Percentiles rank a stretch among this genome's conserved stretches.
Evolutionary conservation across 208 protist species (phyloP).

Genomic region (Leishmania arabica): DNA sequence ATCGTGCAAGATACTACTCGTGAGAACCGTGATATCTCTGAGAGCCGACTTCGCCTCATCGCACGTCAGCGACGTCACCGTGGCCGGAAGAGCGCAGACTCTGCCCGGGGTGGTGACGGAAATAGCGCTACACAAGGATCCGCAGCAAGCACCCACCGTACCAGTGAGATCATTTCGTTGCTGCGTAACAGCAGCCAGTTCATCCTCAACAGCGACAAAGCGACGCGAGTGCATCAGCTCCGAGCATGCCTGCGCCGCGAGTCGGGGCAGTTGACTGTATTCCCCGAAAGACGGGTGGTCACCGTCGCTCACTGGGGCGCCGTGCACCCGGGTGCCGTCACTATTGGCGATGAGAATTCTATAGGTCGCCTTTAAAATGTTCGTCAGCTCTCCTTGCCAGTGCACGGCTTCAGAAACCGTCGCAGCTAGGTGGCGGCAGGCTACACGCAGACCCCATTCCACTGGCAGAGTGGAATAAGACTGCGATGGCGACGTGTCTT

Average conservation of each 20-base stretch:
- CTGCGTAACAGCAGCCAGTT: background rate
- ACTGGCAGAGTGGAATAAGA: background rate
- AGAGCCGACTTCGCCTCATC: background rate
- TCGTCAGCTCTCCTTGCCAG: background rate
- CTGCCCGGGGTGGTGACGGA: background rate
- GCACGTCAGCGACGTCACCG: background rate
- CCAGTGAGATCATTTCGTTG: slow-evolving; percentile 8
- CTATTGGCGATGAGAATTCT: background rate
- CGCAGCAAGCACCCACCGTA: background rate
- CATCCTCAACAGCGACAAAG: background rate
- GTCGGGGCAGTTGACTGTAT: background rate
- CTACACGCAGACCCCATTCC: background rate
- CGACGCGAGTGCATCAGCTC: slow-evolving; percentile 2
- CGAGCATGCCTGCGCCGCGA: background rate
- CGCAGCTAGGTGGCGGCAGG: background rate
- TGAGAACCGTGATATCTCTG: background rate
- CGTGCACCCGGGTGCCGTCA: background rate
- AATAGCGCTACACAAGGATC: background rate
- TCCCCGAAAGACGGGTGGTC: background rate
- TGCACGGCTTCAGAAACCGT: background rate
- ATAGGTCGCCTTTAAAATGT: background rate
- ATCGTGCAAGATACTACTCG: background rate
- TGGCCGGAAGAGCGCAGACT: background rate
- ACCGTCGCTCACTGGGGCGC: background rate
- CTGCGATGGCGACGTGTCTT: background rate